Conservation (phyloP, 2,329 filamentous ascomycete genomes). For the Colletotrichum godetiae region DNA sequence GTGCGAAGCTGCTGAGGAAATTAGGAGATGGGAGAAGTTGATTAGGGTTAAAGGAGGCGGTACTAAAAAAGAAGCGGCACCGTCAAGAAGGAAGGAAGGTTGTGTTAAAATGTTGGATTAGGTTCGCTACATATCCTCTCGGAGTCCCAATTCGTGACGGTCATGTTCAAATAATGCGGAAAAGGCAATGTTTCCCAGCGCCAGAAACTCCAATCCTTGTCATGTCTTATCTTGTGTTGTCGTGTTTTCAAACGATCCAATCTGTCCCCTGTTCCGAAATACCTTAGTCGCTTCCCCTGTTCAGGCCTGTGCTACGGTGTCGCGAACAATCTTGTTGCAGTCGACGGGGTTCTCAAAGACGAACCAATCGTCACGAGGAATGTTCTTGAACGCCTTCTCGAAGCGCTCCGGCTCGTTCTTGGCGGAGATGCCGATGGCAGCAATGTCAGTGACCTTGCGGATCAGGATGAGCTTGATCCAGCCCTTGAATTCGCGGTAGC, state of each 20-base stretch:
- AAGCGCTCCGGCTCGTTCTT: constrained; percentile 83
- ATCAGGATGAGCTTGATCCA: constrained; percentile 91
- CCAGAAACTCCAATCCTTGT: neutral
- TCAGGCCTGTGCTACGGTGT: constrained; percentile 38
- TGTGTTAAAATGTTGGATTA: neutral
- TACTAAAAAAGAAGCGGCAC: too few relatives aligned
- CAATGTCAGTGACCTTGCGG: constrained; percentile 82
- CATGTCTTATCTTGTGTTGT: neutral
- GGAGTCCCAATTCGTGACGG: neutral
- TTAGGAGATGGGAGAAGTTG: too few relatives aligned
- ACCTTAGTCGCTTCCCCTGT: neutral
- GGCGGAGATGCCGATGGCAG: constrained; percentile 74
- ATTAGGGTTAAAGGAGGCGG: too few relatives aligned
- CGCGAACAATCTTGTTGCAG: constrained; percentile 56
- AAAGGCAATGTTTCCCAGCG: neutral
- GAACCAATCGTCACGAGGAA: constrained; percentile 79
- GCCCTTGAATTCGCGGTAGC: constrained; percentile 71
- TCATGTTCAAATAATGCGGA: neutral
- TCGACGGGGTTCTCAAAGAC: constrained; percentile 85
- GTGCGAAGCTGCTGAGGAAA: too few relatives aligned
- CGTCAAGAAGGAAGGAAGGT: neutral
- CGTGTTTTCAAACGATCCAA: neutral
- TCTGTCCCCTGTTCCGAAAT: neutral
- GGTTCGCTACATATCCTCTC: constrained; percentile 11
- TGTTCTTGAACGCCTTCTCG: constrained; percentile 81